Conservation (phyloP, 2,329 filamentous ascomycete species). For the Alternaria gaisen region DNA sequence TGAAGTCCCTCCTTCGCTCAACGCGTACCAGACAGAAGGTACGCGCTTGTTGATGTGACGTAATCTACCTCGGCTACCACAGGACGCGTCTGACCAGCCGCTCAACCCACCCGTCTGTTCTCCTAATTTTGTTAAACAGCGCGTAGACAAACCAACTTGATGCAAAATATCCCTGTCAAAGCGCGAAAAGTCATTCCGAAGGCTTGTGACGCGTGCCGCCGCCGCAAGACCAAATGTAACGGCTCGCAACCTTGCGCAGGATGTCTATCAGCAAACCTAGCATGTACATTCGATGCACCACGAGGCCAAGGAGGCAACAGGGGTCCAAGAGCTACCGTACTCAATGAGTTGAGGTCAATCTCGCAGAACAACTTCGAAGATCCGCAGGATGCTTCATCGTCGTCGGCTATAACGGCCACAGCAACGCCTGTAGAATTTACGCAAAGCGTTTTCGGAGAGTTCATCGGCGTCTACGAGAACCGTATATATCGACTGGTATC, state of each 20-base stretch:
- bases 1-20: neutral
- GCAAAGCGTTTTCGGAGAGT: constrained; percentile 69
- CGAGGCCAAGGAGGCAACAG: constrained; percentile 19
- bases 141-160: neutral
- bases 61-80: constrained; percentile 1
- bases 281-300: constrained; percentile 45
- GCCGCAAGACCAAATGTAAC: constrained; percentile 78
- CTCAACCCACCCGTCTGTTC: neutral
- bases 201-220: constrained; percentile 77
- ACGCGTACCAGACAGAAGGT: neutral
- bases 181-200: constrained; percentile 42
- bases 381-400: neutral
- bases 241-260: constrained; percentile 75
- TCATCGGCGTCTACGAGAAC: constrained; percentile 73
- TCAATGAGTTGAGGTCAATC: constrained; percentile 74
- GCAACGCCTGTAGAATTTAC: constrained; percentile 8
- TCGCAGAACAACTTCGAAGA: constrained; percentile 51
- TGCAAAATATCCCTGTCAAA: constrained; percentile 8
- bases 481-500: constrained; percentile 68
- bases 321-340: constrained; percentile 69
- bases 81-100: neutral
- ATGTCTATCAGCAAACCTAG: constrained; percentile 65
- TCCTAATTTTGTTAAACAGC: neutral
- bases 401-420: neutral
- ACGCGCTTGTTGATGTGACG: neutral